A percentile compares a stretch with the other conserved stretches of the same genome.
These are phyloP conservation scores for Bisporella sp. DNA, from an alignment of 2,329 filamentous ascomycete species.

Conservation along the genomic window DNA sequence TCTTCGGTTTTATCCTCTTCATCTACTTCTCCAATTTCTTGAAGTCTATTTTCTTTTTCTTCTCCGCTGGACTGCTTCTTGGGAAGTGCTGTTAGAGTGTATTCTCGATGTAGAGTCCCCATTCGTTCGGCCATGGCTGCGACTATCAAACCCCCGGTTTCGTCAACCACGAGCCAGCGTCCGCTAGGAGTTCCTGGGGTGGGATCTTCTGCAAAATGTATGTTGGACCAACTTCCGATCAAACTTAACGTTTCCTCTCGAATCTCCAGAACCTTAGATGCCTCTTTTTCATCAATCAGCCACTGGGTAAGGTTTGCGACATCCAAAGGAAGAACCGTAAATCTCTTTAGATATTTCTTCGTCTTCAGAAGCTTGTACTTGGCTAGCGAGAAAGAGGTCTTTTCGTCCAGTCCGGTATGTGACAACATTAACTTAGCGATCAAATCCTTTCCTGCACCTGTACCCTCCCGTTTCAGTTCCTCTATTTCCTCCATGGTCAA, in stretches of 20 bases:
- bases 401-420: constrained; percentile 85
- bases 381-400: constrained; percentile 85
- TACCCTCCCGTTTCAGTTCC: constrained; percentile 62
- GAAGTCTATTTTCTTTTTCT: constrained; percentile 5
- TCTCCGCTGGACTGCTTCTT: constrained; percentile 22
- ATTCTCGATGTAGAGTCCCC: constrained; percentile 49
- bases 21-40: constrained; percentile 3
- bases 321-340: constrained; percentile 79
- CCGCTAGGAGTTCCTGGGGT: constrained; percentile 27
- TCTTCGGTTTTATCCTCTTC: constrained; percentile 3
- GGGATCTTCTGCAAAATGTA: constrained; percentile 50
- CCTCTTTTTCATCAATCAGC: constrained; percentile 73
- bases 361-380: constrained; percentile 96
- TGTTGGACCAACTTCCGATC: constrained; percentile 82
- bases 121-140: constrained; percentile 66
- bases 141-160: constrained; percentile 61
- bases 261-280: constrained; percentile 75
- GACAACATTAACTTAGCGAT: constrained; percentile 90
- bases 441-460: constrained; percentile 76
- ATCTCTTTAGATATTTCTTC: constrained; percentile 85
- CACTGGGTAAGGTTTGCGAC: constrained; percentile 69
- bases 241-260: constrained; percentile 77
- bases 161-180: constrained; percentile 63
- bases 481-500: constrained; percentile 68
- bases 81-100: constrained; percentile 4